Evolutionary conservation across 768 basidiomycete genomes (phyloP).

Genomic region (Macrocybe gigantea): DNA sequence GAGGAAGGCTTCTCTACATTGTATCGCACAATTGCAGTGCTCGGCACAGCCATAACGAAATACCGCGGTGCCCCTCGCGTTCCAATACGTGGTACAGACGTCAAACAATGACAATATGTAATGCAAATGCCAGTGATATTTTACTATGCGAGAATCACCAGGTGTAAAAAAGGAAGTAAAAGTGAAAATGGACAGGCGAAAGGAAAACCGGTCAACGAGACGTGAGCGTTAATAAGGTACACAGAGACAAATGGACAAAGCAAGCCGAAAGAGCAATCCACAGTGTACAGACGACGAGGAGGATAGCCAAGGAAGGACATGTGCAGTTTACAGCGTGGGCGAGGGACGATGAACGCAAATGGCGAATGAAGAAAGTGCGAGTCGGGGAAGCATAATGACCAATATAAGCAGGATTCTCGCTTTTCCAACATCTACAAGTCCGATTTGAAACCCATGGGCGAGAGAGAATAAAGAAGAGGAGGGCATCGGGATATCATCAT

Average conservation of each 20-base stretch:
- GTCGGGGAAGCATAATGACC: slow-evolving; percentile 1
- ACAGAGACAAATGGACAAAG: slow-evolving; percentile 5
- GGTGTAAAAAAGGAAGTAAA: not conserved
- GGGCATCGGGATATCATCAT: not conserved
- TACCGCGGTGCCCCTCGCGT: no score
- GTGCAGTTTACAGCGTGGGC: no score
- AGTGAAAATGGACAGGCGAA: not conserved
- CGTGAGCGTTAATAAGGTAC: slow-evolving; percentile 9
- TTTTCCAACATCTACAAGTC: slow-evolving; percentile 16
- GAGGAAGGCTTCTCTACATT: no score
- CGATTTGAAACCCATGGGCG: slow-evolving; percentile 1
- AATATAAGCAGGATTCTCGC: slow-evolving; percentile 8
- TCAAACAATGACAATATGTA: no score
- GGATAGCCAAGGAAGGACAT: not conserved
- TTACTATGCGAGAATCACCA: not conserved
- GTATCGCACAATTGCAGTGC: no score
- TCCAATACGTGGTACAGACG: no score
- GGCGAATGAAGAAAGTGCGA: slow-evolving; percentile 8
- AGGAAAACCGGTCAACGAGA: not conserved
- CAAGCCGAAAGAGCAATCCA: slow-evolving; percentile 8
- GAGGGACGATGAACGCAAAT: not conserved
- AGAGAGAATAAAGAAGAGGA: not conserved
- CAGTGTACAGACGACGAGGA: slow-evolving; percentile 1
- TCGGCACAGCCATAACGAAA: no score
- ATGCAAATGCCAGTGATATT: no score